Percentiles rank a stretch among this genome's conserved stretches.
Evolutionary conservation across 1,284 basidiomycete species (phyloP).

Genomic region (Paramarasmius palmivorus): DNA sequence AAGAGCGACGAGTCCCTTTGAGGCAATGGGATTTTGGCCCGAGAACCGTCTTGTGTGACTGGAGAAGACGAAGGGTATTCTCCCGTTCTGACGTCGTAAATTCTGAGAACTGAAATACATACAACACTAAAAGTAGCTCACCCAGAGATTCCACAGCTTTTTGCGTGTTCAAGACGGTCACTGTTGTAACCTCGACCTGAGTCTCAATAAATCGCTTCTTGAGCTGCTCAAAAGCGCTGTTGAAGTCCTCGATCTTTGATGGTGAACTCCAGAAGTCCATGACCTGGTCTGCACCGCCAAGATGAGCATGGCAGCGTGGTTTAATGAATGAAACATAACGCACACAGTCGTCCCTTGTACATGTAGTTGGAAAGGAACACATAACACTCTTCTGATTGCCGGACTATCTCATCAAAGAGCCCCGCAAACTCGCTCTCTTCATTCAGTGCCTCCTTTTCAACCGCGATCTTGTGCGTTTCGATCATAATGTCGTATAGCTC

Average conservation of each 20-base stretch:
- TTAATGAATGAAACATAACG: neutral
- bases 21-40: neutral
- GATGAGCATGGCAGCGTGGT: too few relatives aligned
- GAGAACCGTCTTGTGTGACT: neutral
- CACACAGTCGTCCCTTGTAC: neutral
- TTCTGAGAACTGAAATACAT: neutral
- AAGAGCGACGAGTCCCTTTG: neutral
- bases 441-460: neutral
- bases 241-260: neutral
- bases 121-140: neutral
- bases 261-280: neutral
- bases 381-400: neutral
- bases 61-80: neutral
- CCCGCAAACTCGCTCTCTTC: neutral
- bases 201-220: neutral
- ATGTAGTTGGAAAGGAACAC: neutral
- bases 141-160: neutral
- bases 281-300: neutral
- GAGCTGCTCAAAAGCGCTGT: neutral
- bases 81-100: neutral
- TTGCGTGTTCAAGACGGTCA: neutral
- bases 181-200: neutral
- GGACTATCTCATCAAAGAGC: slow-evolving; percentile 1
- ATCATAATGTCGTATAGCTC: neutral
- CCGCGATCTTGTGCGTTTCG: neutral